Evolutionary conservation across 2,329 filamentous ascomycete species (phyloP), one percentile per base, ranked within the genome.

Genomic region (Hypoxylon sp.): DNA sequence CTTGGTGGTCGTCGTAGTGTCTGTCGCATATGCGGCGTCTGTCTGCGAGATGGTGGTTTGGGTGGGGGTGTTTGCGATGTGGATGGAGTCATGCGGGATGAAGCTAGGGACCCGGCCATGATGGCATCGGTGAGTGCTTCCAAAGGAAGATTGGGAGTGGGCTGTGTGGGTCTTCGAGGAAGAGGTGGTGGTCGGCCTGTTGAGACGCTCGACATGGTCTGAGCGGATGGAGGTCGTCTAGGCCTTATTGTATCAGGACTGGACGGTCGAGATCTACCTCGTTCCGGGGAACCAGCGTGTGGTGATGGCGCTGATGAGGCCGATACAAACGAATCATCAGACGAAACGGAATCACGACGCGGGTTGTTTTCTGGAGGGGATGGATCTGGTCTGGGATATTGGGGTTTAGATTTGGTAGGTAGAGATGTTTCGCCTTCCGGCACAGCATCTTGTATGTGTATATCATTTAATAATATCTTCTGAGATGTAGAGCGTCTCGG

Each of bases 71-170:
- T n/a, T n/a, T n/a, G n/a, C 2, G 71, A 13, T 62, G 55, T 30
- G 5, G 76, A 47, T 5, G 72, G 16, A 69, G 62, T 60, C 68
- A 70, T 66, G 56, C 84, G 82, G 2, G 84, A 78, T 0, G 87
- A 83, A 4, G 89, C 89, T 0, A 92, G 75, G 16, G 86, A 88
- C 2, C 88, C 85, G 2, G 88, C 89, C 63, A 92, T 80, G 50
- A 92, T 90, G 56, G 89, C 89, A 62, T 83, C 83, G 8, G 88
- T 85, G 5, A 92, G 79, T 0, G 84, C 84, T 51, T 86, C 80
- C 7, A 89, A 76, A 1, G 80, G 79, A 19, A 86, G 75, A 41
- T 63, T 72, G 15, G 65, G 12, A 21, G 41, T 5, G 9, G 15
- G 16, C 56, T 55, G 46, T 45, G 27, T 46, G 15, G 41, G 51